Base-by-base conservation (phyloP, 2,329 filamentous ascomycete species). In the Talaromyces sp. region DNA sequence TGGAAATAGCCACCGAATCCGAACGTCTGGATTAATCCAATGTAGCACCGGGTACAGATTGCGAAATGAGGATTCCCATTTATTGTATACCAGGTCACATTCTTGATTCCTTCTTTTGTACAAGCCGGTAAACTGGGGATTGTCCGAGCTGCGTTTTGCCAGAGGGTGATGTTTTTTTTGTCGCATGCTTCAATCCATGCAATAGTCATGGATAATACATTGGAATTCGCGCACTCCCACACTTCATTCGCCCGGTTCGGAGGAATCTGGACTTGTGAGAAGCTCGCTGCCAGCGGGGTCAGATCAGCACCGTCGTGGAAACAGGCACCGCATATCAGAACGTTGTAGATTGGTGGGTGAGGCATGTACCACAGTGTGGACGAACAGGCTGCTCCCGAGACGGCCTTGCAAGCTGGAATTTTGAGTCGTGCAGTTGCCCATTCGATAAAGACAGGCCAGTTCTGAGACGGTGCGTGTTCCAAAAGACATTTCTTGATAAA, bases 341-440 rank as follows among this genome's bases (percentile, higher is more conserved):
- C 15, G 5, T 39, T 39, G 17, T 47, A 31, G 3, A 65, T 47
- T 15, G 63, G 63, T 8, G 63, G 63, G n/a, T 61, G 59, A 19
- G 63, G 63, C 63, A 61, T 65, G 58, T 65, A 65, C 63, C 63
- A 65, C 45, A 56, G 57, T 22, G 63, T 65, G 3, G 63, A 61
- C 0, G 57, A 61, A 17, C 63, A 65, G 1, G 47, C 17, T 27
- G 15, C 31, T 27, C 47, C 47, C 10, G 27, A 27, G 3, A 65
- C 19, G 17, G 27, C n/a, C 9, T 57, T 47, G 57, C 63, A 65
- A 13, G 63, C 47, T 37, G 63, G 63, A 3, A 65, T 25, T 61
- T 27, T 65, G 22, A 61, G 25, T 49, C 63, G 52, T 10, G 35
- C 33, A 35, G 43, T 25, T 5, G 63, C 39, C 57, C 57, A 65